These are phyloP conservation scores for Rhodotorula kratochvilovae DNA, from an alignment of 768 basidiomycete species.

Conservation along the genomic window DNA sequence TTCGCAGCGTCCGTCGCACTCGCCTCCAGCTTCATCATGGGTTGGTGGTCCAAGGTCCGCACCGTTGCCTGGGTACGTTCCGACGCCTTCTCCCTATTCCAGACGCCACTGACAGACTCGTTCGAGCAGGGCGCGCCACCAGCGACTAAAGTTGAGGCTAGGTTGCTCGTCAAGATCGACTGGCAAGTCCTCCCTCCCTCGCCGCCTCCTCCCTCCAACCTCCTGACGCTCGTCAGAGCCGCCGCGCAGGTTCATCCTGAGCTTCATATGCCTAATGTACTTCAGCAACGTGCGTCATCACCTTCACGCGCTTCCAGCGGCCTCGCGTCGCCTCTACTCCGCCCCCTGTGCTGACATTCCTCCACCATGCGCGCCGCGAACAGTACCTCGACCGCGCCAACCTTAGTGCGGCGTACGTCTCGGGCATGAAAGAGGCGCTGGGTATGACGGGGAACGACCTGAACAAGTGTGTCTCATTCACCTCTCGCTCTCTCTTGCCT, in stretches of 20 bases:
- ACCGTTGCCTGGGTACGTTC: background rate
- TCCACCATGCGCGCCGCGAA: background rate
- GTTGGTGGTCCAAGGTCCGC: background rate
- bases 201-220: too few relatives aligned
- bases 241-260: constrained; percentile 51
- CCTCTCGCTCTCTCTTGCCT: too few relatives aligned
- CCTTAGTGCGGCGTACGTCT: constrained; percentile 58
- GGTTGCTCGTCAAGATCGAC: constrained; percentile 56
- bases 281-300: constrained; percentile 58
- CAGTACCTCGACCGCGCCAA: constrained; percentile 20
- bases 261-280: constrained; percentile 69
- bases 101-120: background rate
- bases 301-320: too few relatives aligned
- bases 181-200: constrained; percentile 50
- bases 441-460: constrained; percentile 62
- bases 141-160: background rate
- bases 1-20: too few relatives aligned
- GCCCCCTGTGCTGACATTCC: too few relatives aligned
- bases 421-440: constrained; percentile 70
- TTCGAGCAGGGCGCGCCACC: constrained; percentile 40
- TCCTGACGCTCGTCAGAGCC: background rate
- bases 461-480: constrained; percentile 53
- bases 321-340: too few relatives aligned
- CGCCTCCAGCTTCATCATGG: background rate
- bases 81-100: background rate